Conservation (phyloP, 176 grass and related monocot genomes). For the Eremochloa ophiuroides region DNA sequence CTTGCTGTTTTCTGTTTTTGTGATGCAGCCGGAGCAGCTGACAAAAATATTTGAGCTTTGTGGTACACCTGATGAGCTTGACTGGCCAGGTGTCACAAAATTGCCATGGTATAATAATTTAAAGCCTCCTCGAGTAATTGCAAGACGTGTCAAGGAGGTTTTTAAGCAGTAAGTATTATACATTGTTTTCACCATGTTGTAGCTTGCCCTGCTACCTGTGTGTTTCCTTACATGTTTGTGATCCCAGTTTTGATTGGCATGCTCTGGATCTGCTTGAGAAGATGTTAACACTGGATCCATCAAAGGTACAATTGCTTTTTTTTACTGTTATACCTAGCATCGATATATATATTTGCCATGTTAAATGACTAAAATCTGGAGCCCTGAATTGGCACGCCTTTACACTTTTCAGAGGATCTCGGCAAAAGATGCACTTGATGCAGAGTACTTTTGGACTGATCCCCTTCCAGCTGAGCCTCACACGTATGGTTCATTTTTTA, state of each 20-base stretch:
- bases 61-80: constrained; percentile 81
- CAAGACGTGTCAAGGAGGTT: constrained; percentile 72
- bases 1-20: background rate
- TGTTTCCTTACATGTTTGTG: constrained; percentile 9
- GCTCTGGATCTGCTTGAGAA: constrained; percentile 80
- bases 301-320: constrained; percentile 40
- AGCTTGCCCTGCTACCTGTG: background rate
- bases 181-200: constrained; percentile 24
- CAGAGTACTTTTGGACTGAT: constrained; percentile 94
- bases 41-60: constrained; percentile 90
- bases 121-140: constrained; percentile 55
- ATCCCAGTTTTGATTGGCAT: constrained; percentile 72
- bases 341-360: background rate
- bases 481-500: constrained; percentile 32
- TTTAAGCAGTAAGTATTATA: constrained; percentile 84
- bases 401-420: constrained; percentile 68
- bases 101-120: constrained; percentile 97
- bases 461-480: constrained; percentile 71
- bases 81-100: constrained; percentile 86
- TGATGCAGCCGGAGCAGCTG: constrained; percentile 71
- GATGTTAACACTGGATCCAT: constrained; percentile 81
- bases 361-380: background rate
- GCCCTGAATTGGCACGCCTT: constrained; percentile 19
- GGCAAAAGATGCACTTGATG: constrained; percentile 86
- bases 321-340: background rate